phyloP scores from a whole-genome alignment of 2,329 filamentous ascomycete genomes.

The Exophiala oligosperma region DNA sequence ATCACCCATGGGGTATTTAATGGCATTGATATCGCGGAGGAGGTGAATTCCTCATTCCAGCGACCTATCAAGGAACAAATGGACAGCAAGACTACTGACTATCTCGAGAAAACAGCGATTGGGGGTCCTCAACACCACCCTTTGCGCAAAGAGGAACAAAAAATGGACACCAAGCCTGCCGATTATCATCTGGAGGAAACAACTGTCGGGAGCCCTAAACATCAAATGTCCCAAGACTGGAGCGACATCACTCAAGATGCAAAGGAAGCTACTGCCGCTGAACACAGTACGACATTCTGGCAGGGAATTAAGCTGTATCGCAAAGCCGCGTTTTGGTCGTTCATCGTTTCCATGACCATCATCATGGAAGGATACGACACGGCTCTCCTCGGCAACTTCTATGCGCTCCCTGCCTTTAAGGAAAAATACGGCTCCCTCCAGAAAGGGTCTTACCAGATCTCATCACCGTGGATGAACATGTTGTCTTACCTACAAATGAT shows the following conservation, averaged over 20 bases:
- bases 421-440: constrained; percentile 43
- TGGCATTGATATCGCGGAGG: neutral
- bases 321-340: constrained; percentile 78
- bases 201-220: neutral
- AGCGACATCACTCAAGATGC: constrained; percentile 1
- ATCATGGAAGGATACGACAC: constrained; percentile 90
- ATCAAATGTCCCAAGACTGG: neutral
- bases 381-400: constrained; percentile 79
- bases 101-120: neutral
- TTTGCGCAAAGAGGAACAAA: neutral
- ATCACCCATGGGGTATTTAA: too few relatives aligned
- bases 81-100: neutral
- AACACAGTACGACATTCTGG: constrained; percentile 1
- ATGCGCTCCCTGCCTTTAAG: constrained; percentile 47
- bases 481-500: too few relatives aligned
- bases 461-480: constrained; percentile 48
- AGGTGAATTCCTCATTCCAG: neutral
- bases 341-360: constrained; percentile 83
- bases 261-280: neutral
- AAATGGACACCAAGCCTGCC: neutral
- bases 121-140: neutral
- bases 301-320: constrained; percentile 72
- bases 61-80: neutral
- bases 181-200: constrained; percentile 1
- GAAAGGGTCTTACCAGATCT: constrained; percentile 46